A percentile compares a stretch with the other conserved stretches of the same genome.
Conservation (phyloP, 257 asterid genomes). For the Paraleonurus japonicus region DNA sequence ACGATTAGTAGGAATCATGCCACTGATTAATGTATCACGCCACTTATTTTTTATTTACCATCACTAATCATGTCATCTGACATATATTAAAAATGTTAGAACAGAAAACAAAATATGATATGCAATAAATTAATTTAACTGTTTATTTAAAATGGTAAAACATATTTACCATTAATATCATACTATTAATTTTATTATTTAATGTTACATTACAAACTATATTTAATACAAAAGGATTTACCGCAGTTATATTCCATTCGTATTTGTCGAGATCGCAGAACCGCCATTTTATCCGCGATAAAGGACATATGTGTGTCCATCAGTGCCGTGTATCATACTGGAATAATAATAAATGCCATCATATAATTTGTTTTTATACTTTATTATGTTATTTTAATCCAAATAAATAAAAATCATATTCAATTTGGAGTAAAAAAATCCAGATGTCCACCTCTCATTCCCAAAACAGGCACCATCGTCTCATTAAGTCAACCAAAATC, state of each 20-base stretch:
- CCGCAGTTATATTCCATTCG: neutral
- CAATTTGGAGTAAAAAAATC: neutral
- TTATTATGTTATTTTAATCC: neutral
- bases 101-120: neutral
- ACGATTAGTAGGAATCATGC: neutral
- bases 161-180: neutral
- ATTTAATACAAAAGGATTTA: neutral
- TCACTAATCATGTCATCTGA: neutral
- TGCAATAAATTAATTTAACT: neutral
- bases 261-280: neutral
- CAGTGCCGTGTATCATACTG: neutral
- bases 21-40: neutral
- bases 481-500: conserved; percentile 11
- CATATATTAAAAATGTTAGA: neutral
- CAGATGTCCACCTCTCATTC: neutral
- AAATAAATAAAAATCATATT: neutral
- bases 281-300: neutral
- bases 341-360: neutral
- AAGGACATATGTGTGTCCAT: conserved; percentile 19
- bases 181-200: neutral
- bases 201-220: neutral
- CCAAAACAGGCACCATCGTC: neutral
- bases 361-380: neutral
- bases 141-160: neutral
- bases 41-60: neutral